Conservation (phyloP, 805 yeast species). For the Metschnikowia kunwiensis region DNA sequence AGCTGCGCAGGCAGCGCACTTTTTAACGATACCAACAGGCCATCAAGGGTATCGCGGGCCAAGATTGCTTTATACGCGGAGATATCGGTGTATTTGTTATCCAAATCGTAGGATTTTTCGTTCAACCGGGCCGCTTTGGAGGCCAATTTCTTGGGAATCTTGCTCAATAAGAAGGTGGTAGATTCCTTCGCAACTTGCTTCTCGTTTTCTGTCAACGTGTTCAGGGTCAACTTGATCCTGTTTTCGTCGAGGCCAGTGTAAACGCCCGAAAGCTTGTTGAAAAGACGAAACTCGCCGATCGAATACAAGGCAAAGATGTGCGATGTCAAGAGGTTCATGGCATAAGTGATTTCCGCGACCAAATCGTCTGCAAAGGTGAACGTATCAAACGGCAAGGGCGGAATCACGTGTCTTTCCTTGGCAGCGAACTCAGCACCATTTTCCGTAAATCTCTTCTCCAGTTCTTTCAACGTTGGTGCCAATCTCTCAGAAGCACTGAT, state of each 20-base stretch:
- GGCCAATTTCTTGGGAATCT: conserved; percentile 58
- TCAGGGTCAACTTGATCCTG: conserved; percentile 49
- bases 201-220: conserved; percentile 56
- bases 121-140: conserved; percentile 40
- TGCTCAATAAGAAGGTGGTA: conserved; percentile 51
- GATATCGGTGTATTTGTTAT: conserved; percentile 44
- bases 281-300: conserved; percentile 63
- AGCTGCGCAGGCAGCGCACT: conserved; percentile 53
- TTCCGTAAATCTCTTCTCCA: conserved; percentile 19
- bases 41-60: conserved; percentile 59
- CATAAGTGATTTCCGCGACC: conserved; percentile 55
- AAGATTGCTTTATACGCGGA: conserved; percentile 67
- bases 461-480: conserved; percentile 34
- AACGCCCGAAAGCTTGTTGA: conserved; percentile 50
- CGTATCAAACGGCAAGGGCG: conserved; percentile 54
- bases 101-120: conserved; percentile 39
- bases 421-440: not conserved
- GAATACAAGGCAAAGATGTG: conserved; percentile 71
- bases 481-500: conserved; percentile 18
- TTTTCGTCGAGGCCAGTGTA: conserved; percentile 58
- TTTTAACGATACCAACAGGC: conserved; percentile 47
- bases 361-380: conserved; percentile 41
- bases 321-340: conserved; percentile 54
- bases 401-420: conserved; percentile 35
- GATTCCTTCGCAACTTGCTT: conserved; percentile 44